Evolutionary conservation across 1,284 basidiomycete genomes (phyloP), one percentile per base, ranked within the genome.

Genomic region (Fomitopsis pinicola): DNA sequence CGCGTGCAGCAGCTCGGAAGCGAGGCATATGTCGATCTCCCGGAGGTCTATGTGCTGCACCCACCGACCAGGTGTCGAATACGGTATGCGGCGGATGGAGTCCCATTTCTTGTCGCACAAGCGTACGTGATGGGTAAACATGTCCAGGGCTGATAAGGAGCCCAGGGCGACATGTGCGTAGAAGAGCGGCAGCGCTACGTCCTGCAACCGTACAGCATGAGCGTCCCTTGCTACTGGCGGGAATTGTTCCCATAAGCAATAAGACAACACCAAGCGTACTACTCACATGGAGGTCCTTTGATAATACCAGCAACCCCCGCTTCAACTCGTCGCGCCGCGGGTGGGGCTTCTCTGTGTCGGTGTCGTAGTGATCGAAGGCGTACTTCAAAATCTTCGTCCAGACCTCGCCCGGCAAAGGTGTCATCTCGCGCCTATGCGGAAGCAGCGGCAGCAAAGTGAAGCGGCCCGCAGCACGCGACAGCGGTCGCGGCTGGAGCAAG

Each of bases 1-100:
- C 44, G 88, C 73, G 10, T 72, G 70, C 42, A 87, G 78, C 42
- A 77, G 75, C 57, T 86, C 81, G 7, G 76, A 72, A 58, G 77
- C 76, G 28, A 80, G 76, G 46, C 69, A 69, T 63, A 77, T 78
- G 19, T 71, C 66, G 46, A 93, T 68, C 33, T 76, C 74, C 6
- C 88, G 86, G 17, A 95, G 74, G 71, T 94, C 87, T 28, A 95
- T 78, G 5, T 73, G 73, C 58, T 87, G 88, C 3, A 95, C 84
- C 89, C 91, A 94, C 69, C 93, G 83, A 30, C 92, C 93, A 1
- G 93, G 93, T 0, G 87, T 81, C 1, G 91, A 94, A 70, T 89
- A 89, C 0, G 90, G 89, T 68, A 92, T 92, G 48, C 92, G 82
- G 58, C 91, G 84, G 62, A 95, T 86, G 59, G 91, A 91, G 67